Evolutionary conservation across 2,329 filamentous ascomycete species (phyloP).

Genomic region (Trichoderma brevicompactum): DNA sequence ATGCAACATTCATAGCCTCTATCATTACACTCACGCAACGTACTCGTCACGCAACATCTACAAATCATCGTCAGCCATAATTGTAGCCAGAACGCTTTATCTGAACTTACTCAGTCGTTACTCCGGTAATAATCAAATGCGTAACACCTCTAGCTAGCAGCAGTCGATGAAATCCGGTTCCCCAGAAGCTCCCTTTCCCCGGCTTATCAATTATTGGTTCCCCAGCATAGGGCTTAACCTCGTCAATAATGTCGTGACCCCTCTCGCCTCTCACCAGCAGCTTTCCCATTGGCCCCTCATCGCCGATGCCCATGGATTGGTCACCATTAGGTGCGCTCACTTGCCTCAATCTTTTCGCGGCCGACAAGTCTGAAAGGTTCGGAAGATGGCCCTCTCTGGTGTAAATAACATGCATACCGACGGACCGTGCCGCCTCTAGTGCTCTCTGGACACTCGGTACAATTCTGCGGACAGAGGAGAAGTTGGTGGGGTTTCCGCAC

Average conservation of each 20-base stretch:
- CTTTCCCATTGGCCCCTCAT: slow-evolving; percentile 6
- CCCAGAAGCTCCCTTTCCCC: slow-evolving; percentile 21
- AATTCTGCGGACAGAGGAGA: slow-evolving; percentile 7
- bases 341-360: neutral
- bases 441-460: neutral
- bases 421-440: neutral
- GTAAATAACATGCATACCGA: slow-evolving; percentile 12
- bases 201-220: slow-evolving; percentile 11
- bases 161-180: slow-evolving; percentile 2
- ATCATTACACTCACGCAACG: neutral
- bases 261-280: slow-evolving; percentile 5
- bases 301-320: slow-evolving; percentile 2
- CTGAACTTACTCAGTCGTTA: neutral
- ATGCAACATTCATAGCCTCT: slow-evolving; percentile 17
- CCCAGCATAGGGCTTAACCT: neutral
- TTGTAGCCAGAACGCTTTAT: neutral
- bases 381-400: slow-evolving; percentile 14
- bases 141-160: slow-evolving; percentile 17
- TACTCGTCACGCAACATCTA: slow-evolving; percentile 16
- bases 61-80: neutral
- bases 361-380: neutral
- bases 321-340: neutral
- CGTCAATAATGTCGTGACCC: slow-evolving; percentile 12
- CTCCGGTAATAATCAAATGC: slow-evolving; percentile 11
- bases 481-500: neutral